phyloP scores from a whole-genome alignment of 768 basidiomycete species.

The Trametes cinnabarina region DNA sequence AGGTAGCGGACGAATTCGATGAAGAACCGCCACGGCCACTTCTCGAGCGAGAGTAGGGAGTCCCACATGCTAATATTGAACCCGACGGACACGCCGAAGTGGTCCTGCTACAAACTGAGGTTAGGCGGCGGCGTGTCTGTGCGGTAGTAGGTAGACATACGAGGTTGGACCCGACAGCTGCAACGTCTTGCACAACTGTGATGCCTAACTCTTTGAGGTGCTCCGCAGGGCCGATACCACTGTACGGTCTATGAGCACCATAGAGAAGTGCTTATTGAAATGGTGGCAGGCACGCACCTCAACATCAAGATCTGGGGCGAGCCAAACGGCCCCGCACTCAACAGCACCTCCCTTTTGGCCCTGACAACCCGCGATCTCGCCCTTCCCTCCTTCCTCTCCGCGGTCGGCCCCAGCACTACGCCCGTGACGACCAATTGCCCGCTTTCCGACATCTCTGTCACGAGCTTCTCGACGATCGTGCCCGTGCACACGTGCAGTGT shows the following conservation, averaged over 20 bases:
- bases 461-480: slow-evolving; percentile 18
- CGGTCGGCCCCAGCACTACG: slow-evolving; percentile 10
- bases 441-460: slow-evolving; percentile 1
- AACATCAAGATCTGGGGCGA: slow-evolving; percentile 42
- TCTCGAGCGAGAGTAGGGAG: slow-evolving; percentile 30
- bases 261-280: neutral
- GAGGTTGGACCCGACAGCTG: slow-evolving; percentile 30
- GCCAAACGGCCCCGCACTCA: slow-evolving; percentile 25
- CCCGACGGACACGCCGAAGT: slow-evolving; percentile 35
- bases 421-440: slow-evolving; percentile 11
- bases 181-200: slow-evolving; percentile 19
- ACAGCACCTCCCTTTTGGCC: slow-evolving; percentile 24
- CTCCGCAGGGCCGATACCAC: slow-evolving; percentile 27
- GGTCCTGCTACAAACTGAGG: slow-evolving; percentile 35
- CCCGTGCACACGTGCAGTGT: slow-evolving; percentile 23
- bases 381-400: neutral
- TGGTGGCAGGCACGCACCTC: slow-evolving; percentile 18
- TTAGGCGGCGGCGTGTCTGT: neutral
- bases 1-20: slow-evolving; percentile 35
- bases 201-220: slow-evolving; percentile 26
- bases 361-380: neutral
- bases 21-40: slow-evolving; percentile 28
- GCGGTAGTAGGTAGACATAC: neutral
- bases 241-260: neutral
- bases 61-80: slow-evolving; percentile 35